Conservation (phyloP, 179 eudicot species). For the Beta corolliflora region DNA sequence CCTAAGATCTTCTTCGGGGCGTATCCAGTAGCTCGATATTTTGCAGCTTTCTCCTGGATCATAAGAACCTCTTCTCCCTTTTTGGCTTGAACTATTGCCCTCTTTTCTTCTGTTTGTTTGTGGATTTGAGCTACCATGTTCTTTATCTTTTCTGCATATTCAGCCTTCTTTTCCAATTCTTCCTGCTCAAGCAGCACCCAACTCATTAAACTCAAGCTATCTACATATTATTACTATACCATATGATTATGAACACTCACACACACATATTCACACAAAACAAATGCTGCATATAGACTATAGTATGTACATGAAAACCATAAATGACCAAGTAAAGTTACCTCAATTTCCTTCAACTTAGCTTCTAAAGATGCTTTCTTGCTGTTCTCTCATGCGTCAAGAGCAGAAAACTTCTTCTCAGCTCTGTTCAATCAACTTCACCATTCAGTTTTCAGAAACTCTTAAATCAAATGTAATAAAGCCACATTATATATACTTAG, state of each 20-base stretch:
- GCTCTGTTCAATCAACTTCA: conserved; percentile 50
- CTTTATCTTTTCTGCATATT: conserved; percentile 68
- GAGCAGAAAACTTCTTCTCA: conserved; percentile 65
- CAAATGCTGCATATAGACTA: background rate
- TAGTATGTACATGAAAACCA: background rate
- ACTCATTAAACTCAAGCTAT: background rate
- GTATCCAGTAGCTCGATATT: conserved; percentile 70
- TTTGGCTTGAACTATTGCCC: conserved; percentile 68
- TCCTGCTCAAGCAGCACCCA: conserved; percentile 49
- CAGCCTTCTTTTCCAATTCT: conserved; percentile 75
- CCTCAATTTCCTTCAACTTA: conserved; percentile 66
- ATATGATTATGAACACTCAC: too few relatives aligned
- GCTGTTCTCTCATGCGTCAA: conserved; percentile 79
- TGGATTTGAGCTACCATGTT: conserved; percentile 68
- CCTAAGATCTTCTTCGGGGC: conserved; percentile 68
- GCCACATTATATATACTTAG: background rate
- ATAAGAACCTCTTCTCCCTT: conserved; percentile 63
- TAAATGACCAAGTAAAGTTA: conserved; percentile 15
- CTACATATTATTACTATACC: background rate
- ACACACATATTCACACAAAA: too few relatives aligned
- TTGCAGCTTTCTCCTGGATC: conserved; percentile 82
- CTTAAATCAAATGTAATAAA: too few relatives aligned
- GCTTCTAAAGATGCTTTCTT: conserved; percentile 77
- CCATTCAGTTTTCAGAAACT: background rate
- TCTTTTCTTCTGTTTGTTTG: conserved; percentile 86